Base-by-base conservation (phyloP, 305 asterid genomes). In the Vinca major region DNA sequence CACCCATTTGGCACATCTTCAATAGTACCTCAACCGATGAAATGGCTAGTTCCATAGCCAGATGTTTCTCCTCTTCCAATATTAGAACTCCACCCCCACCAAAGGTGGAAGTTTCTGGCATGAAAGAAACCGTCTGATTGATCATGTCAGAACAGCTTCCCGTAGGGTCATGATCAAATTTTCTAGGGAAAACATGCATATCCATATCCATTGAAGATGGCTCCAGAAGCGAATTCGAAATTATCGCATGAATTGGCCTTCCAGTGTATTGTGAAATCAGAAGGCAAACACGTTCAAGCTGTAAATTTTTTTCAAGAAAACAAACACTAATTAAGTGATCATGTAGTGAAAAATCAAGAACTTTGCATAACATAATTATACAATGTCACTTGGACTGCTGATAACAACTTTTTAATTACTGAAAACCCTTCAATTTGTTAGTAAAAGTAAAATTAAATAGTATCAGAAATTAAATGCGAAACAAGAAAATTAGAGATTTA, bases 281-380 rank as follows among this genome's bases (percentile, higher is more conserved):
- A 68, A 82, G 81, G 76, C 94, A 92, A 14, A 87, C 78, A 0
- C 96, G 86, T 36, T 87, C 97, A 39, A 80, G 78, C 98, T 92
- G 91, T 17, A 60, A 43, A 0, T 7, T 0, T 53, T 43, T 52
- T 7, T 33, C 13, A 16, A 41, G 47, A 51, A 11, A 44, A 19
- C 33, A 26, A 26, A 26, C 33, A 26, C 33, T 26, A 26, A 26
- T 26, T 26, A 26, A 26, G 33, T 26, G 1, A 26, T 26, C 33
- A 26, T 26, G 33, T 1, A 26, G 33, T 26, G 33, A 26, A 26
- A 26, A 26, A 26, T 26, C 33, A 26, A 26, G 33, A 26, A 26
- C 33, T 26, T 26, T 26, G 33, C 33, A 26, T 7, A 6, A 54
- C 50, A 47, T 1, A 11, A 48, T 1, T 2, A 10, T 3, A 26